Percentiles rank a stretch among this genome's conserved stretches.
Conservation (phyloP, 768 basidiomycete species). For the Mrakia frigida region DNA sequence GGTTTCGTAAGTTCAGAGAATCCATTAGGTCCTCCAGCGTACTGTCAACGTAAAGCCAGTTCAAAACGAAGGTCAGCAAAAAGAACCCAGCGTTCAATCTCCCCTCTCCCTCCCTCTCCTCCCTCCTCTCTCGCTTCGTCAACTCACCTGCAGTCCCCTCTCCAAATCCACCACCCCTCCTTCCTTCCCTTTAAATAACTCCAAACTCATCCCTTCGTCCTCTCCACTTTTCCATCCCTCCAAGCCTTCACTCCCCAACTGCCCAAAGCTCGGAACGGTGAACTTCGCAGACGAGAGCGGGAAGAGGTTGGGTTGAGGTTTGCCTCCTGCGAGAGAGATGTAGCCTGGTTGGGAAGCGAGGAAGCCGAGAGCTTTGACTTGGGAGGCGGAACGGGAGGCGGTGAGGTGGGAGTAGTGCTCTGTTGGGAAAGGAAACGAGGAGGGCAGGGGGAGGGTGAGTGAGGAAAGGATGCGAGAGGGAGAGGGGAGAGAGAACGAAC, state of each 20-base stretch:
- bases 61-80: neutral
- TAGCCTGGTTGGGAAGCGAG: conserved; percentile 1
- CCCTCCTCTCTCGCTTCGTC: neutral
- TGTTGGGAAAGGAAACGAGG: neutral
- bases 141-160: conserved; percentile 20
- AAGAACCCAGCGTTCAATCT: neutral
- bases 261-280: conserved; percentile 34
- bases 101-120: neutral
- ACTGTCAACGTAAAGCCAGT: neutral
- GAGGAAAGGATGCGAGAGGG: neutral
- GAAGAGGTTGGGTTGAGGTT: conserved; percentile 36
- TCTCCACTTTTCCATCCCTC: conserved; percentile 32
- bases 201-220: neutral
- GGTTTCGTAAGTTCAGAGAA: neutral
- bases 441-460: neutral
- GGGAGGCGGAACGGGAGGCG: neutral
- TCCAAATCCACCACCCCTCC: conserved; percentile 13
- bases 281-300: conserved; percentile 37
- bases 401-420: conserved; percentile 1
- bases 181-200: neutral
- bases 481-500: neutral
- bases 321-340: conserved; percentile 21
- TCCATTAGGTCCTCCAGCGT: conserved; percentile 6
- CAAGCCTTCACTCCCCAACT: conserved; percentile 33
- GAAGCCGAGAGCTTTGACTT: neutral